Percentiles rank a stretch among this genome's conserved stretches.
Conservation (phyloP, 2,329 filamentous ascomycete genomes). For the Aspergillus japonicus region DNA sequence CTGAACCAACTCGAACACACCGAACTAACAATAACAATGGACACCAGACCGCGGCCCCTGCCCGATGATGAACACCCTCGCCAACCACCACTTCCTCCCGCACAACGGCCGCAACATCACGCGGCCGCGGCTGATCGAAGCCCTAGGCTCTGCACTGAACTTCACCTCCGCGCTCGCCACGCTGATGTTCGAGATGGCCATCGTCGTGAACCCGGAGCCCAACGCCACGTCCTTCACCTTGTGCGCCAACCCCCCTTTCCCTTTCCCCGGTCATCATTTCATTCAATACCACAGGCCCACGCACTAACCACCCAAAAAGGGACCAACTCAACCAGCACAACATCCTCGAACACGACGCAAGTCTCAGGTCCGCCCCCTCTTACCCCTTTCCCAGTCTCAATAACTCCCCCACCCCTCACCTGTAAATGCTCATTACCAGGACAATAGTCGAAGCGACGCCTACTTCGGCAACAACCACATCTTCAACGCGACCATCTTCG, state of each 20-base stretch:
- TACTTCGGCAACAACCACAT: conserved; percentile 17
- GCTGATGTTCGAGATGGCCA: conserved; percentile 22
- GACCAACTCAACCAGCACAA: conserved; percentile 5
- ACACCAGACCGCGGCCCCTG: conserved; percentile 39
- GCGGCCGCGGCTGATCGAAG: conserved; percentile 6
- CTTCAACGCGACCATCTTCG: conserved; percentile 19
- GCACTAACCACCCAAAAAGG: too few relatives aligned
- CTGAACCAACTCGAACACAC: too few relatives aligned
- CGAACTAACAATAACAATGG: background rate
- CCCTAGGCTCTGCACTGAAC: conserved; percentile 11
- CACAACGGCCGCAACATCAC: conserved; percentile 47
- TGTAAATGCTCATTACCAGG: background rate
- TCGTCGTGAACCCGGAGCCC: conserved; percentile 19
- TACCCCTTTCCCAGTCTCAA: background rate
- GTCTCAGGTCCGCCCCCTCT: conserved; percentile 16
- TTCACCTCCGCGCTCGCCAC: conserved; percentile 19
- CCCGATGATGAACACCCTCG: conserved; percentile 54
- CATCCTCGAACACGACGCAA: conserved; percentile 27
- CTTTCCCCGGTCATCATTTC: too few relatives aligned
- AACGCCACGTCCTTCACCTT: conserved; percentile 24
- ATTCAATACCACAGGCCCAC: too few relatives aligned
- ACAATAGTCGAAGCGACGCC: conserved; percentile 12
- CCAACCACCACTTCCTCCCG: conserved; percentile 52
- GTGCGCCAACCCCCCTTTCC: background rate
- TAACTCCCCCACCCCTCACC: background rate